These are phyloP conservation scores for Phytophthora lateralis DNA, from an alignment of 352 stramenopile genomes.

Conservation along the genomic window DNA sequence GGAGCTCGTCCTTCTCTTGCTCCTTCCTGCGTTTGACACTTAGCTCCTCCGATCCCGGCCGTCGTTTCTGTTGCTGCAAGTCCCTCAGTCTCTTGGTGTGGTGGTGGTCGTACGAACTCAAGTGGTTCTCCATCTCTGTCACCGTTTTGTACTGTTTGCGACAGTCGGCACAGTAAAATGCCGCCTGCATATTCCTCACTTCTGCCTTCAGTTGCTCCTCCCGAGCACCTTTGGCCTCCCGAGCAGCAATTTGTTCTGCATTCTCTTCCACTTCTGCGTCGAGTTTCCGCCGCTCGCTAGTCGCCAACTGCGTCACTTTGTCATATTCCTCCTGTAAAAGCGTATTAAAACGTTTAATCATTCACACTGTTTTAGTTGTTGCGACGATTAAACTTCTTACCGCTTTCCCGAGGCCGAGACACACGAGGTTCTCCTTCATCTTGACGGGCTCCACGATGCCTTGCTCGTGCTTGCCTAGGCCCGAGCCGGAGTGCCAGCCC, in stretches of 20 bases:
- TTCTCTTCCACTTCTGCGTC: slow-evolving; percentile 56
- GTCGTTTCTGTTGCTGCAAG: slow-evolving; percentile 42
- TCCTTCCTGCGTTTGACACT: slow-evolving; percentile 42
- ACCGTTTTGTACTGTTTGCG: slow-evolving; percentile 78
- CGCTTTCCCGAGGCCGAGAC: slow-evolving; percentile 64
- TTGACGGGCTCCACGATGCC: slow-evolving; percentile 65
- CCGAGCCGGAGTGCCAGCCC: slow-evolving; percentile 60
- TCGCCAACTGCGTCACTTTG: slow-evolving; percentile 52
- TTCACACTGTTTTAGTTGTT: background rate
- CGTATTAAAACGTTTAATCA: background rate
- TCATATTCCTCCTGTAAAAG: slow-evolving; percentile 59
- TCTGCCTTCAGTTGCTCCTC: slow-evolving; percentile 37
- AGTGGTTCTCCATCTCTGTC: slow-evolving; percentile 71
- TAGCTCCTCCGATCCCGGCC: slow-evolving; percentile 16
- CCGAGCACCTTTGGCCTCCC: slow-evolving; percentile 34
- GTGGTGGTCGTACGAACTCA: slow-evolving; percentile 81
- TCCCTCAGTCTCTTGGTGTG: slow-evolving; percentile 59
- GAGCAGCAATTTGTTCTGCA: slow-evolving; percentile 29
- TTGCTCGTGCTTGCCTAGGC: slow-evolving; percentile 58
- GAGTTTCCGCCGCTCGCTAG: slow-evolving; percentile 55
- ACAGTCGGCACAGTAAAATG: slow-evolving; percentile 64
- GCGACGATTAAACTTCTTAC: slow-evolving; percentile 7
- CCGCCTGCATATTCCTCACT: slow-evolving; percentile 50
- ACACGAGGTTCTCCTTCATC: slow-evolving; percentile 67
- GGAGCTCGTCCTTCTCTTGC: slow-evolving; percentile 37